Base-by-base conservation (phyloP, 23 red algal genomes). In the Pyropia yezoensis region DNA sequence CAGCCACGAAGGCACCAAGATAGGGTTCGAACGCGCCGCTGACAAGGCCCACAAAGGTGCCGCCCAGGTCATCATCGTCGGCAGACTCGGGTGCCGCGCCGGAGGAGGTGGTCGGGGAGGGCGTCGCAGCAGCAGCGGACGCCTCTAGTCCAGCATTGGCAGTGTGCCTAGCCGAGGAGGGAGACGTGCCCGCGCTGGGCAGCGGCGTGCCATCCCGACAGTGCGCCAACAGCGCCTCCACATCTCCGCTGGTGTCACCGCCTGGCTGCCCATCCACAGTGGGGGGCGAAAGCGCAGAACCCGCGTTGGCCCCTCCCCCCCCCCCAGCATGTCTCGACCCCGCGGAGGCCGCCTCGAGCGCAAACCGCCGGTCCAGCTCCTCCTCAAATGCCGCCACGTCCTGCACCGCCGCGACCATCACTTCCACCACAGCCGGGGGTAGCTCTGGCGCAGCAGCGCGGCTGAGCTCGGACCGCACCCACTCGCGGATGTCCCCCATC, bases 1-100 rank as follows among this genome's bases (percentile, higher is more conserved):
- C 73, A 7, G 78, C 70, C 52, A 88, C 78, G 58, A 88, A 96
- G 4, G 90, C 81, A 14, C 90, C 82, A 82, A 96, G 88, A 69
- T 85, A 96, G 6, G 90, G 90, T 21, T 85, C 90, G 59, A 77
- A 96, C 27, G 66, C 67, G 26, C 74, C 77, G 67, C 90, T 96
- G 2, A 96, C 52, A 22, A 32, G 58, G 8, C 90, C 80, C 15
- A 80, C 68, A 79, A 96, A 82, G 16, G 71, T 25, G 20, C 28
- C 45, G 47, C 23, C 50, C 47, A 69, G 47, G 39, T 47, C 39
- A 47, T 47, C 39, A 6, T 47, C 39, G 39, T 47, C 39, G 39
- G 39, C 39, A 47, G 6, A 13, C 39, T 1, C 4, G 39, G 39
- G 39, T 1, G 39, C 39, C 39, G 4, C 6, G 12, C 39, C 39